phyloP scores from a whole-genome alignment of 306 rosid species.

The Luffa acutangula region DNA sequence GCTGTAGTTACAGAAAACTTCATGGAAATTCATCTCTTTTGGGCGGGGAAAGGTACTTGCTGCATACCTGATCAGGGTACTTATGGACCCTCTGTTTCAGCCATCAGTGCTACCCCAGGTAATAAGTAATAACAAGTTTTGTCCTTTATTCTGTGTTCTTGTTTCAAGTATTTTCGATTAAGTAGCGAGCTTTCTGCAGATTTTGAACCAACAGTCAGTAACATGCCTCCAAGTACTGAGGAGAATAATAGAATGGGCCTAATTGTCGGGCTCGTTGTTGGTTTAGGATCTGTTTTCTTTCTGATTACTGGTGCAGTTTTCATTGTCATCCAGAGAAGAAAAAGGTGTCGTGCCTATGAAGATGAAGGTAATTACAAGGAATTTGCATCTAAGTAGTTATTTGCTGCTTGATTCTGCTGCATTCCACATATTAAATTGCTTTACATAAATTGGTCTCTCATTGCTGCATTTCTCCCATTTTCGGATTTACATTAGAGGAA shows the following conservation, averaged over 20 bases:
- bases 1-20: conserved; percentile 44
- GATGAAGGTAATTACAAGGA: conserved; percentile 38
- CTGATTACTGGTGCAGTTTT: conserved; percentile 23
- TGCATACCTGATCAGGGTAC: conserved; percentile 51
- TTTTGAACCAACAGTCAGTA: conserved; percentile 45
- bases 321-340: conserved; percentile 32
- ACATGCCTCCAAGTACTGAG: conserved; percentile 33
- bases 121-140: conserved; percentile 8
- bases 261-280: conserved; percentile 49
- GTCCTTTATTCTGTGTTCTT: background rate
- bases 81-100: conserved; percentile 70
- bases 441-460: background rate
- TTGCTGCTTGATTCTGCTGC: background rate
- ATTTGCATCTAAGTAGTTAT: background rate
- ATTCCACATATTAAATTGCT: background rate
- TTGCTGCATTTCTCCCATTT: background rate
- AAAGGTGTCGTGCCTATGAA: conserved; percentile 10
- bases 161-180: background rate
- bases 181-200: conserved; percentile 31
- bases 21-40: conserved; percentile 71
- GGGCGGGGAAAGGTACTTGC: conserved; percentile 93
- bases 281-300: conserved; percentile 37
- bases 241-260: conserved; percentile 37
- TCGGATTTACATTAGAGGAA: background rate
- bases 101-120: conserved; percentile 71